phyloP scores from a whole-genome alignment of 768 basidiomycete species.

The Podaxis sp. region DNA sequence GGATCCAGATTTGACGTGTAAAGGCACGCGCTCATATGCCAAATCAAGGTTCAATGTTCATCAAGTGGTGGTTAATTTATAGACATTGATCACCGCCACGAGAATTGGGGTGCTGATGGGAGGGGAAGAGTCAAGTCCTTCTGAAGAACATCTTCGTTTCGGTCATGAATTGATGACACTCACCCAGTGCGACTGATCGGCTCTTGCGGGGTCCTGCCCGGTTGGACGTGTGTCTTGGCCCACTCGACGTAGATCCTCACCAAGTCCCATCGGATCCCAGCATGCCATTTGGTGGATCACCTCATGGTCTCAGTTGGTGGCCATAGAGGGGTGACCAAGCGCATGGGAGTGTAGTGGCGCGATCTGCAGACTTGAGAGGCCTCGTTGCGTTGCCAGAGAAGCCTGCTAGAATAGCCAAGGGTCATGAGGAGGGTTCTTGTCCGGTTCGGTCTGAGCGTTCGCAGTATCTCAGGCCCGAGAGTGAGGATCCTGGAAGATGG shows the following conservation, averaged over 20 bases:
- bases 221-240: neutral
- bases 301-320: neutral
- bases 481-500: neutral
- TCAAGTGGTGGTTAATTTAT: conserved; percentile 6
- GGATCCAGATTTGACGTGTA: neutral
- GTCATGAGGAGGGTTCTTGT: neutral
- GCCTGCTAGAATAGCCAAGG: neutral
- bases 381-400: neutral
- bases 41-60: neutral
- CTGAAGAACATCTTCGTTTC: neutral
- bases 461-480: neutral
- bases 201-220: neutral
- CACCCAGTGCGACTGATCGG: conserved; percentile 10
- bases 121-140: neutral
- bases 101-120: conserved; percentile 17
- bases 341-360: neutral
- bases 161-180: conserved; percentile 3
- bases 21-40: neutral
- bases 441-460: neutral
- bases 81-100: conserved; percentile 10
- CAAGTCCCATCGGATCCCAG: neutral
- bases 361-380: neutral
- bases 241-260: neutral
- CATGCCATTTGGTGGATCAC: neutral
- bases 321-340: neutral